A percentile compares a stretch with the other conserved stretches of the same genome.
These are phyloP conservation scores for Candida patagonica DNA, from an alignment of 805 yeast genomes.

Conservation along the genomic window DNA sequence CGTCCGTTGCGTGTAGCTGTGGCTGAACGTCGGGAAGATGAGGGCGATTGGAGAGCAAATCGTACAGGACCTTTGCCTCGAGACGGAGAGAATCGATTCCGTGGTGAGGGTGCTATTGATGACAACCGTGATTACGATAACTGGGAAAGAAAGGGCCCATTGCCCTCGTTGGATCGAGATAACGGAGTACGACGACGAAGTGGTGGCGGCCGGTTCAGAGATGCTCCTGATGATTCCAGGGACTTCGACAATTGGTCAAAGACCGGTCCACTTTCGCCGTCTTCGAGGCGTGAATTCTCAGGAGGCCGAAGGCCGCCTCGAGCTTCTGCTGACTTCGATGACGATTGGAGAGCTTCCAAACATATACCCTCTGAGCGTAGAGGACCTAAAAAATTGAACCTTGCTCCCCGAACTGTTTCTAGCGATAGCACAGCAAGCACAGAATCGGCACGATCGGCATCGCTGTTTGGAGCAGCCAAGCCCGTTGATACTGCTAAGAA, in stretches of 20 bases:
- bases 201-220: constrained; percentile 7
- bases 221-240: constrained; percentile 35
- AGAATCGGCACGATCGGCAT: constrained; percentile 12
- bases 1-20: constrained; percentile 66
- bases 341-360: constrained; percentile 27
- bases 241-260: constrained; percentile 34
- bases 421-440: constrained; percentile 19
- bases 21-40: constrained; percentile 46
- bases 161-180: constrained; percentile 42
- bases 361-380: constrained; percentile 8
- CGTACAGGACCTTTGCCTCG: constrained; percentile 19
- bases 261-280: constrained; percentile 22
- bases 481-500: constrained; percentile 72
- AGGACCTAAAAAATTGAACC: constrained; percentile 23
- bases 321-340: constrained; percentile 13
- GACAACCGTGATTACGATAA: constrained; percentile 19
- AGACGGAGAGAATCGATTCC: constrained; percentile 19
- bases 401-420: constrained; percentile 24
- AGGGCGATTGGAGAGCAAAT: constrained; percentile 26
- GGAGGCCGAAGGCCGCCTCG: constrained; percentile 14
- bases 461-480: constrained; percentile 76
- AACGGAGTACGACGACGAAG: constrained; percentile 12
- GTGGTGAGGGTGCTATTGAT: constrained; percentile 20
- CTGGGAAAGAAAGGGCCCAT: constrained; percentile 34
- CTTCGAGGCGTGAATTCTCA: constrained; percentile 11